Evolutionary conservation across 306 rosid genomes (phyloP).

Genomic region (Potentilla sterilis): DNA sequence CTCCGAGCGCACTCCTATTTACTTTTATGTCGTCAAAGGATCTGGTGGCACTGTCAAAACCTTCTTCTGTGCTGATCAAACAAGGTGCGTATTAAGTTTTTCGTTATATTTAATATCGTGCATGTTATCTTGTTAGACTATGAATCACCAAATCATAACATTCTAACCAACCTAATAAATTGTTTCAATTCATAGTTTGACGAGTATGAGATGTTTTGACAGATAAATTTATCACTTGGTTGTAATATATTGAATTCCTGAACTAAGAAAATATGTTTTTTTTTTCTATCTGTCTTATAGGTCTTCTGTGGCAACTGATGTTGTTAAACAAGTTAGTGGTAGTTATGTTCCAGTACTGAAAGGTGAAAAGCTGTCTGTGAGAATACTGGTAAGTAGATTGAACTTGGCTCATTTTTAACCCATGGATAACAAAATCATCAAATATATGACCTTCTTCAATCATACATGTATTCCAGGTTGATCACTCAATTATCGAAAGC

Average conservation of each 20-base stretch:
- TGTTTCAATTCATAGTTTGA: not conserved
- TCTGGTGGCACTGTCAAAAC: slow-evolving; percentile 53
- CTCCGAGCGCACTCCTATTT: slow-evolving; percentile 72
- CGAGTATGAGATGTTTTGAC: not conserved
- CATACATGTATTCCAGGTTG: slow-evolving; percentile 49
- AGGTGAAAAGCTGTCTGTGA: slow-evolving; percentile 62
- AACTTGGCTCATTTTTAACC: not conserved
- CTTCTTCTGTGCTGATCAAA: slow-evolving; percentile 68
- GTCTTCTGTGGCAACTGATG: slow-evolving; percentile 76
- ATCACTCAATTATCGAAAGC: slow-evolving; percentile 87
- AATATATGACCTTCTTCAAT: not conserved
- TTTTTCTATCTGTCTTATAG: slow-evolving; percentile 25
- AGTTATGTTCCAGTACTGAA: slow-evolving; percentile 64
- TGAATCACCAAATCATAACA: not conserved
- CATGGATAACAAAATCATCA: not conserved
- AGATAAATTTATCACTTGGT: not conserved
- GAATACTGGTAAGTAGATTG: slow-evolving; percentile 58
- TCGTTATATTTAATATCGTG: not conserved
- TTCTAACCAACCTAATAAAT: not conserved
- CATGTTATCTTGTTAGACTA: not conserved
- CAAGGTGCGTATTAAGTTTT: slow-evolving; percentile 43
- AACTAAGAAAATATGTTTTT: not conserved
- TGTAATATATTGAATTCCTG: not conserved
- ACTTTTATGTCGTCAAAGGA: slow-evolving; percentile 68
- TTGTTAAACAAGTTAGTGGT: slow-evolving; percentile 53